Percentiles rank a stretch among this genome's conserved stretches.
phyloP scores from a whole-genome alignment of 2,329 filamentous ascomycete genomes.

The Phyllosticta capitalensis region DNA sequence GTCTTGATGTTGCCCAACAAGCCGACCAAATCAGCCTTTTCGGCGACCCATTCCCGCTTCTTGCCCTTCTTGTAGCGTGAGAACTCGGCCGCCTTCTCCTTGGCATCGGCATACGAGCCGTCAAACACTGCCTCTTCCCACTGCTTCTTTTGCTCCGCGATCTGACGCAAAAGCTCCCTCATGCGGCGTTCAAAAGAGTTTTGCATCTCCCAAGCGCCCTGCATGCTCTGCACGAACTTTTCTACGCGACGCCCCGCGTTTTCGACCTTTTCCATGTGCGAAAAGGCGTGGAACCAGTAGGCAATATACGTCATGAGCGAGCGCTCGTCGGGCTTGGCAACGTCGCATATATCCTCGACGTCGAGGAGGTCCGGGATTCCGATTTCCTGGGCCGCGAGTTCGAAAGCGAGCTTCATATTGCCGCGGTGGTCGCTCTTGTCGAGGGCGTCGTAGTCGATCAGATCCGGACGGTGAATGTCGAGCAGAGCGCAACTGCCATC shows the following conservation, averaged over 20 bases:
- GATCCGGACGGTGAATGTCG: slow-evolving; percentile 91
- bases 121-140: slow-evolving; percentile 80
- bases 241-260: slow-evolving; percentile 93
- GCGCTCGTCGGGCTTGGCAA: slow-evolving; percentile 88
- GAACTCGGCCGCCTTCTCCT: slow-evolving; percentile 73
- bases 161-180: slow-evolving; percentile 66
- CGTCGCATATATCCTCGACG: slow-evolving; percentile 96
- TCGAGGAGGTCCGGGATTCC: slow-evolving; percentile 93
- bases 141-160: slow-evolving; percentile 59
- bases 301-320: slow-evolving; percentile 99
- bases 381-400: slow-evolving; percentile 91
- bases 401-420: slow-evolving; percentile 97
- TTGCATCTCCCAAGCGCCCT: slow-evolving; percentile 99
- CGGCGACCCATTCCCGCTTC: slow-evolving; percentile 93
- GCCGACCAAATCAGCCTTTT: slow-evolving; percentile 91
- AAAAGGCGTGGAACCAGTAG: slow-evolving; percentile 99
- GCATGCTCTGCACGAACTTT: slow-evolving; percentile 98
- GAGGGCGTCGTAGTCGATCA: slow-evolving; percentile 92
- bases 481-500: slow-evolving; percentile 66
- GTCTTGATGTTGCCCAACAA: slow-evolving; percentile 97
- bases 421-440: slow-evolving; percentile 91
- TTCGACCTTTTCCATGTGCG: slow-evolving; percentile 96
- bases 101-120: slow-evolving; percentile 87
- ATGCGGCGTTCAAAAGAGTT: slow-evolving; percentile 89
- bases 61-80: slow-evolving; percentile 80